A percentile compares a stretch with the other conserved stretches of the same genome.
Conservation (phyloP, 169 alveolate species). For the Babesia divergens region DNA sequence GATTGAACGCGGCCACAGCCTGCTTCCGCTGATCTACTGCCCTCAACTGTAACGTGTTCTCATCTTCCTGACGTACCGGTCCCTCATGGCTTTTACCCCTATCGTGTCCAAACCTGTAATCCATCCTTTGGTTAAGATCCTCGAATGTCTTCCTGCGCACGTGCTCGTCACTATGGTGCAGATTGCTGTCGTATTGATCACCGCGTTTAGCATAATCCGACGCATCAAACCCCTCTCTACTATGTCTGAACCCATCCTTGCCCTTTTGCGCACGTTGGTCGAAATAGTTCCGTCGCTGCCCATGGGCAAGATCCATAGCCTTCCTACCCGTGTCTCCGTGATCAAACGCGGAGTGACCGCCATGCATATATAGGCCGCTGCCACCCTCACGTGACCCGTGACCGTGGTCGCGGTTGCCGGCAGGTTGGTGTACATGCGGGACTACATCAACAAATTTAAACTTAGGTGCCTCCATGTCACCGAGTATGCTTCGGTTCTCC, state of each 20-base stretch:
- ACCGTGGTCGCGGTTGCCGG: constrained; percentile 1
- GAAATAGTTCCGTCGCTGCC: constrained; percentile 29
- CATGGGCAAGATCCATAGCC: not conserved
- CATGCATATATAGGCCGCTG: not conserved
- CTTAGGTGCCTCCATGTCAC: not conserved
- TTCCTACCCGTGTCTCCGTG: constrained; percentile 8
- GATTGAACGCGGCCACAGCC: not conserved
- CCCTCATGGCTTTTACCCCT: not conserved
- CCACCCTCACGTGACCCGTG: not conserved
- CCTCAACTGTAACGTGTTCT: not conserved
- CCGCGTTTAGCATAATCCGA: not conserved
- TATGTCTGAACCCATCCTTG: not conserved
- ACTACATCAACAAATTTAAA: constrained; percentile 5
- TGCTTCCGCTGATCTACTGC: constrained; percentile 1
- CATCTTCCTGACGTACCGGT: not conserved
- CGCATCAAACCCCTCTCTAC: constrained; percentile 10
- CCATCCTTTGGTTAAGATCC: not conserved
- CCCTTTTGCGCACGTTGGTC: constrained; percentile 27
- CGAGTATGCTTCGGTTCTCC: not conserved
- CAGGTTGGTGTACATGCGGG: not conserved
- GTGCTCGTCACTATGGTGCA: not conserved
- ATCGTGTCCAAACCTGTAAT: not conserved
- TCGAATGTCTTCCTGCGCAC: constrained; percentile 10
- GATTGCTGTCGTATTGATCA: not conserved
- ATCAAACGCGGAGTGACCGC: constrained; percentile 5